Evolutionary conservation across 257 asterid genomes (phyloP), one percentile per base, ranked within the genome.

Genomic region (Solanum ossicruentum): DNA sequence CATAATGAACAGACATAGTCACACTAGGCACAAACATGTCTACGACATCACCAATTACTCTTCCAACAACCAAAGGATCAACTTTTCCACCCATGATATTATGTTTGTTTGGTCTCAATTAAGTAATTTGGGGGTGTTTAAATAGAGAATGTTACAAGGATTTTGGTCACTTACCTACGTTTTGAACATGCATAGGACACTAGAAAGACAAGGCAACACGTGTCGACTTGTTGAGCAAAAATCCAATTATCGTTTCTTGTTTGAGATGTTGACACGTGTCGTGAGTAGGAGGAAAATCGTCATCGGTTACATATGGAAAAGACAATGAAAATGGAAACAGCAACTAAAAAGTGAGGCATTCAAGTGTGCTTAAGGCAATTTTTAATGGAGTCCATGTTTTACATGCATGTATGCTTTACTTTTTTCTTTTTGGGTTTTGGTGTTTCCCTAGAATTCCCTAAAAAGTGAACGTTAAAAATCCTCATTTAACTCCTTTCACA

Each of bases 1-100:
- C 94, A 63, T 83, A 93, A 83, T 87, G 83, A 1, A 93, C 95
- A 17, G 90, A 88, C 94, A 93, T 91, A 32, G 80, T 57, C 2
- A 90, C 97, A 2, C 84, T 84, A 3, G 97, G 97, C 49, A 91
- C 92, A 41, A 93, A 93, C 88, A 90, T 82, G 73, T 93, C 94
- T 3, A 93, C 93, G 79, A 93, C 95, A 77, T 93, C 97, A 3
- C 95, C 95, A 4, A 93, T 93, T 0, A 93, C 93, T 71, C 95
- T 83, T 10, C 93, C 94, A 18, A 93, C 93, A 1, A 90, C 91
- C 80, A 88, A 8, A 3, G 94, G 95, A 85, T 93, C 94, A 20
- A 88, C 87, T 82, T 86, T 93, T 1, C 82, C 87, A 65, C 70
- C 89, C 92, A 88, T 85, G 36, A 75, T 51, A 63, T 23, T 63